Conservation (phyloP, 257 asterid species). For the Euphrasia confusa region DNA sequence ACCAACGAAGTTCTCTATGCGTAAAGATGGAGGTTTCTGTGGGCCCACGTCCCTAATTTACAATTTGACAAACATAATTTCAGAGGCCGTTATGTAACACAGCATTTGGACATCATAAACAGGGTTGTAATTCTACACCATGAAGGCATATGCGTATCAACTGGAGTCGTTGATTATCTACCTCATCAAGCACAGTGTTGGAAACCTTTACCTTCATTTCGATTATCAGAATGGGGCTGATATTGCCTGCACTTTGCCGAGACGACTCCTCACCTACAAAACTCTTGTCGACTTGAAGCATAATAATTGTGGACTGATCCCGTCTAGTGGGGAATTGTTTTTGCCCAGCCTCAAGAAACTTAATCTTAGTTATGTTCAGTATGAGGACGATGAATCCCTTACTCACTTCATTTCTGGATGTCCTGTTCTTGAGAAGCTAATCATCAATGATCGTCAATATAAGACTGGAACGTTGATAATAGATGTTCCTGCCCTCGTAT, state of each 20-base stretch:
- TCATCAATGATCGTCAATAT: too few relatives aligned
- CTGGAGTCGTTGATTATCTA: not conserved
- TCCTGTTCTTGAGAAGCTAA: not conserved
- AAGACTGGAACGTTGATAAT: not conserved
- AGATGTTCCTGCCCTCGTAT: not conserved
- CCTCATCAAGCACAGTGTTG: not conserved
- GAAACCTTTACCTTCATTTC: not conserved
- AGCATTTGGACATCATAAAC: too few relatives aligned
- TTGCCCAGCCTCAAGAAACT: constrained; percentile 4
- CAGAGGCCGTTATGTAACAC: too few relatives aligned
- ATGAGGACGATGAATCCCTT: not conserved
- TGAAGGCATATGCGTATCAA: not conserved
- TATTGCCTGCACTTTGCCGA: too few relatives aligned
- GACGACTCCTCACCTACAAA: not conserved
- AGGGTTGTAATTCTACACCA: too few relatives aligned
- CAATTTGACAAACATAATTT: not conserved
- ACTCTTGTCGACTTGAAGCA: not conserved
- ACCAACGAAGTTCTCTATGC: too few relatives aligned
- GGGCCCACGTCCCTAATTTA: too few relatives aligned
- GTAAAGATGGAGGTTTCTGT: too few relatives aligned
- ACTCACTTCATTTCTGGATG: too few relatives aligned
- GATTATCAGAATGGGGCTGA: too few relatives aligned
- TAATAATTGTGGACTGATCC: not conserved
- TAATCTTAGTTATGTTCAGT: not conserved
- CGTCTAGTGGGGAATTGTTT: not conserved